phyloP scores from a whole-genome alignment of 2,329 filamentous ascomycete species.

The Orbilia javanica region DNA sequence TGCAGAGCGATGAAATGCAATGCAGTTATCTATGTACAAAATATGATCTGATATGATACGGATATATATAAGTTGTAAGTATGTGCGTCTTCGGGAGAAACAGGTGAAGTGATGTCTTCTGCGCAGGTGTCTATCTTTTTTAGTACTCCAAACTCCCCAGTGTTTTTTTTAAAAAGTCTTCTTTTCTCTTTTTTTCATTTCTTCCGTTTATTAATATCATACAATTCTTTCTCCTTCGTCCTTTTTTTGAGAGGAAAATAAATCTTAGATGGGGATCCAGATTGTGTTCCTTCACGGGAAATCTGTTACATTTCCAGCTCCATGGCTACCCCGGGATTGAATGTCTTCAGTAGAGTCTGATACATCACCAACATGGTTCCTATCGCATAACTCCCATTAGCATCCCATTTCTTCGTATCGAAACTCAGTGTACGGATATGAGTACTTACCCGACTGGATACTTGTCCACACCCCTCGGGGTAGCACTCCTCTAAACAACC shows the following conservation, averaged over 20 bases:
- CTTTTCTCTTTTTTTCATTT: background rate
- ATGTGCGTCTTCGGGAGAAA: background rate
- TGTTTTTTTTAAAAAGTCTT: background rate
- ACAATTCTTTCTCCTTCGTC: background rate
- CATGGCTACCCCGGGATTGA: slow-evolving; percentile 48
- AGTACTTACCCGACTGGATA: slow-evolving; percentile 74
- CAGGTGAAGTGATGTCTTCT: slow-evolving; percentile 25
- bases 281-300: too few relatives aligned
- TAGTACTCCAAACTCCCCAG: slow-evolving; percentile 13
- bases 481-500: slow-evolving; percentile 94
- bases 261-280: too few relatives aligned
- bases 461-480: slow-evolving; percentile 96
- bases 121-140: slow-evolving; percentile 8
- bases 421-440: background rate
- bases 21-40: background rate
- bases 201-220: slow-evolving; percentile 4
- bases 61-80: slow-evolving; percentile 3
- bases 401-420: background rate
- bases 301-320: slow-evolving; percentile 32
- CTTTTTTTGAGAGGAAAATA: background rate
- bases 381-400: background rate
- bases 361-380: slow-evolving; percentile 63
- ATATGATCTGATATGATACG: background rate
- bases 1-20: background rate
- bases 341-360: slow-evolving; percentile 61